phyloP scores from a whole-genome alignment of 2,329 filamentous ascomycete genomes.

The Diplodia mutila region DNA sequence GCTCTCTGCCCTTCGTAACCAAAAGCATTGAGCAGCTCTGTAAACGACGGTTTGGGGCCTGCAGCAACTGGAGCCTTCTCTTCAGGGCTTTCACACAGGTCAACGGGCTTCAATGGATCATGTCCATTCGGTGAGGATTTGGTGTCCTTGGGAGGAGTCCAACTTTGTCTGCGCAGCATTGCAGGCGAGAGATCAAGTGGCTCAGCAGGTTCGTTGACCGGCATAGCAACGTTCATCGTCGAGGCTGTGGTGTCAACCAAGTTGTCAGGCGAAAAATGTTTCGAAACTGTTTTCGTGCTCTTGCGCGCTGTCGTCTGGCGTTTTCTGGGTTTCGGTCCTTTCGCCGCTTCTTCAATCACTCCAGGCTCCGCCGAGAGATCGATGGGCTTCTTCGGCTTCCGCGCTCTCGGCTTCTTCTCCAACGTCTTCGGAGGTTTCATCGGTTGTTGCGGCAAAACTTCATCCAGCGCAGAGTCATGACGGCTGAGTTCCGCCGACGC shows the following conservation, averaged over 20 bases:
- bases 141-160: conserved; percentile 43
- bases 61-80: background rate
- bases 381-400: background rate
- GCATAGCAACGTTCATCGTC: conserved; percentile 21
- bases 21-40: conserved; percentile 37
- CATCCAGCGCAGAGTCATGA: conserved; percentile 29
- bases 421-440: conserved; percentile 26
- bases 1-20: conserved; percentile 29
- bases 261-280: conserved; percentile 6
- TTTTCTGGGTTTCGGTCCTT: background rate
- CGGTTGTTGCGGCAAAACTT: conserved; percentile 30
- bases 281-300: background rate
- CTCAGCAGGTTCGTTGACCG: conserved; percentile 25
- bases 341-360: background rate
- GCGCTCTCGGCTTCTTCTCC: background rate
- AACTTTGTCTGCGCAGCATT: conserved; percentile 37
- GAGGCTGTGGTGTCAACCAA: background rate
- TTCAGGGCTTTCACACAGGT: background rate
- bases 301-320: background rate
- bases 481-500: background rate
- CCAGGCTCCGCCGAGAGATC: background rate
- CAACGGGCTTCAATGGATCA: conserved; percentile 25
- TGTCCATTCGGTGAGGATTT: conserved; percentile 25
- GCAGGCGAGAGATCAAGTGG: conserved; percentile 38
- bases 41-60: conserved; percentile 31